Evolutionary conservation across 2,329 filamentous ascomycete genomes (phyloP), one percentile per base, ranked within the genome.

Genomic region (Capronia epimyces): DNA sequence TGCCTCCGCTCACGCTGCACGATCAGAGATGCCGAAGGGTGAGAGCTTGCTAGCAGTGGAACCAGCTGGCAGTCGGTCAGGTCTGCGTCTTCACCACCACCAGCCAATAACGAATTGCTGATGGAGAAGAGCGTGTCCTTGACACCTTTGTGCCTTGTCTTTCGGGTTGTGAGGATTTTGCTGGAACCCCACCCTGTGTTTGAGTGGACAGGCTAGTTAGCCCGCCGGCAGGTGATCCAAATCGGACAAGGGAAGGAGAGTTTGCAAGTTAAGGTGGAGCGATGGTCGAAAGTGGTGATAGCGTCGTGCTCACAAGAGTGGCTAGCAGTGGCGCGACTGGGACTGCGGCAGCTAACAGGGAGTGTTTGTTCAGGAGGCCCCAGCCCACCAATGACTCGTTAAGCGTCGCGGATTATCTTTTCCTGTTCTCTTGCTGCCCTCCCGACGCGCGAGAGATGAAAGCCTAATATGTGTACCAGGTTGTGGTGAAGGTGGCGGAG

Each of bases 301-400:
- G 54, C 50, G 54, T 36, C 18, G 41, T 44, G 22, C 44, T 50
- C 46, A 24, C 44, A 51, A 32, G 22, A 31, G 24, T 31, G 25
- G 43, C 50, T 56, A 56, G 50, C 43, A 48, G 48, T 50, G 40
- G 52, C 47, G 47, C 48, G 47, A n/a, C n/a, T n/a, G n/a, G n/a
- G n/a, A 47, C 22, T 20, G 50, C 54, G 54, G 54, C 46, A 50
- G 48, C 54, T 56, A 56, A 48, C 54, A 55, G 44, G 50, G 50
- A 39, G 34, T 50, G 42, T 50, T 24, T 50, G 42, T 32, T 42
- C 48, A 40, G 25, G 25, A 43, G 39, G 41, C 18, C 48, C 48
- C 42, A 41, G 42, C 22, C 48, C 48, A 50, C 48, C 41, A 29
- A 5, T 40, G 21, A 32, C 24, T 50, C 42, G 48, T 41, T 45